phyloP scores from a whole-genome alignment of 1,139 yeast species.

The Debaryomycetaceae sp. region DNA sequence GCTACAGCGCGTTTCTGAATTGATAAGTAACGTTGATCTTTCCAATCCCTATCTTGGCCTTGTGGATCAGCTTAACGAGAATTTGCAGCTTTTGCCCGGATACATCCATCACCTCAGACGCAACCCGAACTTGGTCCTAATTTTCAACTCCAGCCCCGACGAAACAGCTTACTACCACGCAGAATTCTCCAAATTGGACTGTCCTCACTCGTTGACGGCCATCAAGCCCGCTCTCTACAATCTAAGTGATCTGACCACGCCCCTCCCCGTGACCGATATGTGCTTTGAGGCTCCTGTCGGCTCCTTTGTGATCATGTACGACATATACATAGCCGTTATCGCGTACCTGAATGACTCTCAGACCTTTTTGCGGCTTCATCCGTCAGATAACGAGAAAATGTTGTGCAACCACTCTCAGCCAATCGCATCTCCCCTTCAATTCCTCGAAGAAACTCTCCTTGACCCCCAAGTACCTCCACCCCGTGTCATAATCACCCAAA shows the following conservation, averaged over 20 bases:
- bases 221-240: slow-evolving; percentile 29
- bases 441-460: not conserved
- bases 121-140: slow-evolving; percentile 31
- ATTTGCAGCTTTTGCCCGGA: slow-evolving; percentile 25
- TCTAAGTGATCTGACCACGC: slow-evolving; percentile 6
- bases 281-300: slow-evolving; percentile 12
- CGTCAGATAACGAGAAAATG: slow-evolving; percentile 27
- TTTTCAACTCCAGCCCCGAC: slow-evolving; percentile 44
- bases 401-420: slow-evolving; percentile 9
- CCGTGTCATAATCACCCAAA: not conserved
- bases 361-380: slow-evolving; percentile 26
- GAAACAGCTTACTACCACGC: slow-evolving; percentile 40
- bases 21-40: slow-evolving; percentile 4
- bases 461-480: not conserved
- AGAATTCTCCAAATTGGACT: slow-evolving; percentile 22
- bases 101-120: slow-evolving; percentile 30
- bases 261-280: slow-evolving; percentile 19
- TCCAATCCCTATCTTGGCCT: slow-evolving; percentile 21
- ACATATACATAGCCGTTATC: slow-evolving; percentile 25
- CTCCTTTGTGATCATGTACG: slow-evolving; percentile 28
- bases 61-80: slow-evolving; percentile 18
- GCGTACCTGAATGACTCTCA: slow-evolving; percentile 15
- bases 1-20: slow-evolving; percentile 29
- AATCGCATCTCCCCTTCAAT: not conserved
- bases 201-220: slow-evolving; percentile 16